Evolutionary conservation across 176 grass and related monocot genomes (phyloP).

Genomic region (Puya raimondii): DNA sequence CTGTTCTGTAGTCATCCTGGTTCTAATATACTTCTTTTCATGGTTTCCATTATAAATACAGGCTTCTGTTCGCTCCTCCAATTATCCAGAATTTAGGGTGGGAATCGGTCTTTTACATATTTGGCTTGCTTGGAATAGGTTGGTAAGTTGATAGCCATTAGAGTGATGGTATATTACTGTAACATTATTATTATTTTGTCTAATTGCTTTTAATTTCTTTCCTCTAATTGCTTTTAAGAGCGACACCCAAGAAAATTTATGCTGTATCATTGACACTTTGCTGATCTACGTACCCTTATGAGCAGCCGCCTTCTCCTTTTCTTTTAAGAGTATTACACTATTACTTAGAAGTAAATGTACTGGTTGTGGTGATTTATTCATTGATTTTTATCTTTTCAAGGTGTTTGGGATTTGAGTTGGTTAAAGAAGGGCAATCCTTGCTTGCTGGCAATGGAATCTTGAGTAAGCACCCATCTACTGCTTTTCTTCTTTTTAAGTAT

Average conservation of each 20-base stretch:
- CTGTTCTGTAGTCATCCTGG: neutral
- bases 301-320: neutral
- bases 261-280: neutral
- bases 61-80: constrained; percentile 79
- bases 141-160: constrained; percentile 47
- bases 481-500: constrained; percentile 9
- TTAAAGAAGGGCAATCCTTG: constrained; percentile 48
- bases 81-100: constrained; percentile 90
- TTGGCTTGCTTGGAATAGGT: constrained; percentile 87
- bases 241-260: neutral
- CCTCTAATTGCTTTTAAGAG: constrained; percentile 5
- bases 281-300: neutral
- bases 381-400: constrained; percentile 18
- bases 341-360: neutral
- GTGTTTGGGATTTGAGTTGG: constrained; percentile 84
- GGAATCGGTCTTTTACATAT: constrained; percentile 93
- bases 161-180: constrained; percentile 3
- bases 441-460: constrained; percentile 30
- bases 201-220: constrained; percentile 24
- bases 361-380: neutral
- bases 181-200: constrained; percentile 11
- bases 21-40: neutral
- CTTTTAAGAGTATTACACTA: neutral
- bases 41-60: constrained; percentile 22
- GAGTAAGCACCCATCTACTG: constrained; percentile 39